These are phyloP conservation scores for Kwoniella sp. DNA, from an alignment of 768 basidiomycete genomes.

Conservation along the genomic window DNA sequence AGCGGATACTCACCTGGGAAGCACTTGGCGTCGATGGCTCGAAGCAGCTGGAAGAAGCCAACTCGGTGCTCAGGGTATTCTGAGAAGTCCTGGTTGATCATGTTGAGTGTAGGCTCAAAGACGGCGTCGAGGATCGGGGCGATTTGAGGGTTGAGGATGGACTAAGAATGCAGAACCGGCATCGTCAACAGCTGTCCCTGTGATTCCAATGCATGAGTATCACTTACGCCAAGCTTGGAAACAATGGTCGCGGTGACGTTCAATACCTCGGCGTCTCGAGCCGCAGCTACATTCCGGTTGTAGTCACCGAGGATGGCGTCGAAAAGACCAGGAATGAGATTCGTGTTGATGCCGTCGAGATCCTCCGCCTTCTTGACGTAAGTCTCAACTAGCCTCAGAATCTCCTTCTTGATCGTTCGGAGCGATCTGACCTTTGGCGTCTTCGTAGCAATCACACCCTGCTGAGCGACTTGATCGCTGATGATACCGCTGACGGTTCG, in stretches of 20 bases:
- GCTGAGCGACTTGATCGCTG: conserved; percentile 84
- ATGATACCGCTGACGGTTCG: conserved; percentile 96
- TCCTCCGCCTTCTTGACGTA: conserved; percentile 98
- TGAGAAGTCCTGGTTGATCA: conserved; percentile 99
- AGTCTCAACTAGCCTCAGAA: conserved; percentile 93
- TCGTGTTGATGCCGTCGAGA: conserved; percentile 84
- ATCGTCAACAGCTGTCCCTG: neutral
- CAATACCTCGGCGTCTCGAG: conserved; percentile 93
- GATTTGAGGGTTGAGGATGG: conserved; percentile 86
- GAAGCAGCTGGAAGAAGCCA: conserved; percentile 93
- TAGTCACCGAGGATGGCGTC: conserved; percentile 99
- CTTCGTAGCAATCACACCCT: conserved; percentile 88
- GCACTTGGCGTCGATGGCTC: conserved; percentile 87
- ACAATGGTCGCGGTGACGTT: conserved; percentile 97
- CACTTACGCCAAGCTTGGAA: conserved; percentile 77
- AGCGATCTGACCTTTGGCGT: conserved; percentile 93
- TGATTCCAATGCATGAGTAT: neutral
- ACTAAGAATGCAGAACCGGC: conserved; percentile 58
- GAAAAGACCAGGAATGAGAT: conserved; percentile 89
- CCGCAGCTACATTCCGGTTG: conserved; percentile 85
- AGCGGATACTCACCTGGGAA: conserved; percentile 76
- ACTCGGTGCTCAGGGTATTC: conserved; percentile 97
- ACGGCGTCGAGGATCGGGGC: conserved; percentile 94
- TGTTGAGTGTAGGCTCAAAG: conserved; percentile 92
- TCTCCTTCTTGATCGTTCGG: conserved; percentile 97